A percentile compares a stretch with the other conserved stretches of the same genome.
Evolutionary conservation across 1,284 basidiomycete species (phyloP).

Genomic region (Cystobasidium slooffiae): DNA sequence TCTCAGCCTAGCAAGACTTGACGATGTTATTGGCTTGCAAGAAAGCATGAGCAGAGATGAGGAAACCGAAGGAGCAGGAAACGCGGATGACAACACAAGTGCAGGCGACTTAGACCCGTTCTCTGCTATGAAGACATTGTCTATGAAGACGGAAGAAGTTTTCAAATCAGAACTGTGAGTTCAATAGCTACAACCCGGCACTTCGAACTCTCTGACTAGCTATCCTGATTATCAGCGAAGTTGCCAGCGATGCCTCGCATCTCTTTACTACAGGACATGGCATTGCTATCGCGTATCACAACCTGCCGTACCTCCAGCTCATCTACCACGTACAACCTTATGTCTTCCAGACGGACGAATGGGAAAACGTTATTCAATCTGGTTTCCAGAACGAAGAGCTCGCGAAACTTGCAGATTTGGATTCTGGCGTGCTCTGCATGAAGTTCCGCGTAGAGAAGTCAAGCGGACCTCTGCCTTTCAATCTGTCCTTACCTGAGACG

Average conservation of each 20-base stretch:
- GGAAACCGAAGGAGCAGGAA: not conserved
- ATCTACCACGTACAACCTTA: conserved; percentile 20
- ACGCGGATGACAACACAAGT: not conserved
- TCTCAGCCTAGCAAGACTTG: conserved; percentile 15
- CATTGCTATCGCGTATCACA: not conserved
- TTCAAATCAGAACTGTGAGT: conserved; percentile 40
- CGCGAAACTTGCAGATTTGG: conserved; percentile 1
- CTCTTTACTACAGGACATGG: conserved; percentile 39
- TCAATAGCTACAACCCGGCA: not conserved
- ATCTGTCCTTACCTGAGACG: not conserved
- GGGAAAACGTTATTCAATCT: conserved; percentile 14
- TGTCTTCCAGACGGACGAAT: conserved; percentile 15
- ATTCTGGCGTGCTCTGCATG: not conserved
- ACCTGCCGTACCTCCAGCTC: conserved; percentile 13
- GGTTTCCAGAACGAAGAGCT: conserved; percentile 35
- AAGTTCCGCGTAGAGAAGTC: conserved; percentile 11
- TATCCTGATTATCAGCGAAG: conserved; percentile 11
- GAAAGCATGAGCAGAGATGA: conserved; percentile 25
- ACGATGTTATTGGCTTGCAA: conserved; percentile 14
- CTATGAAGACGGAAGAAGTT: conserved; percentile 13
- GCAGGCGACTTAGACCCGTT: conserved; percentile 21
- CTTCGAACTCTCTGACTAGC: not conserved
- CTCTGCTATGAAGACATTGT: conserved; percentile 34
- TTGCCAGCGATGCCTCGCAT: conserved; percentile 19
- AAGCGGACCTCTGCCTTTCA: not conserved